Percentiles rank a stretch among this genome's conserved stretches.
Evolutionary conservation across 1,284 basidiomycete species (phyloP).

Genomic region (Ustilago tritici): DNA sequence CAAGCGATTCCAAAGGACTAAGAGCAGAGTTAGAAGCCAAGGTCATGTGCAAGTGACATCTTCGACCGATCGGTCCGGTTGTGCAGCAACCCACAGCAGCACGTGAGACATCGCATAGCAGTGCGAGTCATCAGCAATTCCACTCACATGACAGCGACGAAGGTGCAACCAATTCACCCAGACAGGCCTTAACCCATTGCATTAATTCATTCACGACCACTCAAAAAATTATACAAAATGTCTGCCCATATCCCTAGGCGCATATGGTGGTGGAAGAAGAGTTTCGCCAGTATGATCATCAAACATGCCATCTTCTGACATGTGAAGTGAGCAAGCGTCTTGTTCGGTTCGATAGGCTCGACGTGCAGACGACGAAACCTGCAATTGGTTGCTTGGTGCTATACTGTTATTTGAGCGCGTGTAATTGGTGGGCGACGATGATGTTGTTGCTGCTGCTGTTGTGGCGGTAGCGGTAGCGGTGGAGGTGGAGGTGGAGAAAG

Average conservation of each 20-base stretch:
- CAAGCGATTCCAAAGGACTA: no score
- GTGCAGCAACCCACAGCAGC: no score
- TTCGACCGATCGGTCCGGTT: no score
- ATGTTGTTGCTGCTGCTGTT: not conserved
- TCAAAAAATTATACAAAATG: constrained; percentile 20
- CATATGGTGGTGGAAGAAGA: constrained; percentile 39
- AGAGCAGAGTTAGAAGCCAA: no score
- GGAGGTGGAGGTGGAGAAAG: not conserved
- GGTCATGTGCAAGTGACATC: not conserved
- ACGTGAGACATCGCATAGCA: no score
- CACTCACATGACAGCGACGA: not conserved
- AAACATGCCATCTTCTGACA: constrained; percentile 36
- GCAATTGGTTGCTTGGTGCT: not conserved
- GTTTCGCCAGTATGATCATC: constrained; percentile 39
- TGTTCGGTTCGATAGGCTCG: constrained; percentile 32
- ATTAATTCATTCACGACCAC: not conserved
- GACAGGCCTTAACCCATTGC: constrained; percentile 4
- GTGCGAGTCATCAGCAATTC: no score
- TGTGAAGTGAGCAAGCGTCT: constrained; percentile 34
- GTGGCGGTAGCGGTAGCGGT: not conserved
- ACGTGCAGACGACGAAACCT: constrained; percentile 2
- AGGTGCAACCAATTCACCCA: not conserved
- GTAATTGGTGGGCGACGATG: not conserved
- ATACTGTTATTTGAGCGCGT: not conserved
- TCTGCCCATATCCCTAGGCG: constrained; percentile 27